Percentiles rank a stretch among this genome's conserved stretches.
These are phyloP conservation scores for Porphyridium purpureum DNA, from an alignment of 23 red algal genomes.

Conservation along the genomic window DNA sequence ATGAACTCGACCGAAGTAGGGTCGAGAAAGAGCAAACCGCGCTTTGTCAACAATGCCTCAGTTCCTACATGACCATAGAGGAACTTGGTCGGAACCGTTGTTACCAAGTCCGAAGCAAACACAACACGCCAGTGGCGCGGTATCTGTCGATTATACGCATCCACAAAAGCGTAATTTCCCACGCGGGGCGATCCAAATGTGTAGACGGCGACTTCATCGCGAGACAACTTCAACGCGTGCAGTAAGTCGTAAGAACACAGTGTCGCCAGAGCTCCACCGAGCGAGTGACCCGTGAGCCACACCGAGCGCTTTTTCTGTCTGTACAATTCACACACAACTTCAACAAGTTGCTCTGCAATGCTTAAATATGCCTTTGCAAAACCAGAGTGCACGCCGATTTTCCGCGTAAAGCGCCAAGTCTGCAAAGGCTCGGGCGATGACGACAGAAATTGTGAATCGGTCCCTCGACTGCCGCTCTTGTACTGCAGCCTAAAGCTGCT, in stretches of 20 bases:
- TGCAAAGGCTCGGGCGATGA: no score
- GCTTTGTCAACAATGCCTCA: constrained; percentile 31
- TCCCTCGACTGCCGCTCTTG: no score
- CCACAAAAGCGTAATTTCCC: constrained; percentile 41
- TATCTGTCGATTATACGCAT: constrained; percentile 17
- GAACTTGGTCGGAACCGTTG: constrained; percentile 47
- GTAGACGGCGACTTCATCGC: constrained; percentile 6
- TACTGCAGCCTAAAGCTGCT: no score
- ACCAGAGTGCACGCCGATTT: constrained; percentile 46
- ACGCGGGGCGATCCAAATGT: constrained; percentile 71
- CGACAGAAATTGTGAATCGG: no score
- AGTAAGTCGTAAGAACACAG: constrained; percentile 3
- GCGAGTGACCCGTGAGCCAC: constrained; percentile 6
- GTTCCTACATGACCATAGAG: constrained; percentile 48
- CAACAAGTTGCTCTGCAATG: constrained; percentile 23
- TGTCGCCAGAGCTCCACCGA: not conserved
- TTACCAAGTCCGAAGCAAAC: constrained; percentile 33
- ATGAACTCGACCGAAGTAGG: constrained; percentile 45
- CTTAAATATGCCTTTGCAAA: constrained; percentile 45
- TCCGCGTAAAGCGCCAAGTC: no score
- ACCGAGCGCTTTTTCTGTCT: constrained; percentile 25
- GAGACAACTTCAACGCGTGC: constrained; percentile 54
- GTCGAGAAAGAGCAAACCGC: constrained; percentile 42
- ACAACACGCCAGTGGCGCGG: constrained; percentile 50
- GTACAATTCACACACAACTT: constrained; percentile 6